These are phyloP conservation scores for Yamadazyma kitorensis DNA, from an alignment of 805 yeast genomes.

Conservation along the genomic window DNA sequence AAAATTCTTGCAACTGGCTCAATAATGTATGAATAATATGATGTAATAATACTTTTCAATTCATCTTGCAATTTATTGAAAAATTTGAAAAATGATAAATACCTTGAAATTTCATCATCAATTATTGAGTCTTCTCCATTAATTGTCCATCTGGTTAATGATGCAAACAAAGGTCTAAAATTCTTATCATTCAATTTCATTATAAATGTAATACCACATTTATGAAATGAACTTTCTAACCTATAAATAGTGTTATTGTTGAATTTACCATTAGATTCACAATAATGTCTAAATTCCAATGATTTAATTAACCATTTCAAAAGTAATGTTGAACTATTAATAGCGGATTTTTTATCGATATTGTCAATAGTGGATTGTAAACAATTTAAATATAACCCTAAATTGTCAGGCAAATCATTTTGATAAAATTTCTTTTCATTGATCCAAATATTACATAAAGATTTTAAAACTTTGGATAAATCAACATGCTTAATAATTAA, in stretches of 20 bases:
- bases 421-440: conserved; percentile 28
- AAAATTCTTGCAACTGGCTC: conserved; percentile 67
- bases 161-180: conserved; percentile 88
- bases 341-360: conserved; percentile 71
- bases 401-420: conserved; percentile 32
- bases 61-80: conserved; percentile 81
- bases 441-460: conserved; percentile 64
- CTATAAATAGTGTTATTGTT: conserved; percentile 75
- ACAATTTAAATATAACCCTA: conserved; percentile 68
- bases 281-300: conserved; percentile 61
- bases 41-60: conserved; percentile 82
- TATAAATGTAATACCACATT: conserved; percentile 71
- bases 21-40: conserved; percentile 80
- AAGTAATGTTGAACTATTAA: conserved; percentile 65
- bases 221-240: conserved; percentile 73
- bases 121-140: conserved; percentile 69
- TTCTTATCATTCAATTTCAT: conserved; percentile 91
- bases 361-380: conserved; percentile 64
- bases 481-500: conserved; percentile 67
- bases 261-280: conserved; percentile 37
- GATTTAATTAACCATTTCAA: conserved; percentile 66
- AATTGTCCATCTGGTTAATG: conserved; percentile 87
- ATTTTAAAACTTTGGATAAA: conserved; percentile 55
- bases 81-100: conserved; percentile 77
- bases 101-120: conserved; percentile 50